Conservation (phyloP, 768 basidiomycete species). For the Dacryopinax primogenitus region DNA sequence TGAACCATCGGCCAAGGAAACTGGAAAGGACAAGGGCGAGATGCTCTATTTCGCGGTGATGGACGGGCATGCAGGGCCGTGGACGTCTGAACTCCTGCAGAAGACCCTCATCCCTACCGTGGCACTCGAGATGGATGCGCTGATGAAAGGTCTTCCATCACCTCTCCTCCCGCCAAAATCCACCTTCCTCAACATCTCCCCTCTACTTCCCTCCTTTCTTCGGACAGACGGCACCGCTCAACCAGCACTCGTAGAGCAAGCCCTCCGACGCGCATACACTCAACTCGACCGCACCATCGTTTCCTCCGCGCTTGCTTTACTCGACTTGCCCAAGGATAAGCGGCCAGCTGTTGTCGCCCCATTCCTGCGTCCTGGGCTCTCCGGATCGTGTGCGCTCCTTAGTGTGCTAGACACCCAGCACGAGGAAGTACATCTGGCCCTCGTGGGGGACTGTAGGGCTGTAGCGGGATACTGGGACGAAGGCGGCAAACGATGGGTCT, state of each 20-base stretch:
- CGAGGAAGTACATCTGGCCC: slow-evolving; percentile 75
- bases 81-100: slow-evolving; percentile 74
- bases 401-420: slow-evolving; percentile 76
- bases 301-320: slow-evolving; percentile 59
- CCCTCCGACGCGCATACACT: slow-evolving; percentile 64
- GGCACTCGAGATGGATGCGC: slow-evolving; percentile 53
- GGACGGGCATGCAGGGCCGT: slow-evolving; percentile 78
- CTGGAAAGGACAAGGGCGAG: slow-evolving; percentile 8
- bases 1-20: slow-evolving; percentile 18
- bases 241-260: slow-evolving; percentile 38
- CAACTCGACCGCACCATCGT: slow-evolving; percentile 78
- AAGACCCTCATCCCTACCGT: slow-evolving; percentile 75
- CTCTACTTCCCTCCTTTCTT: neutral
- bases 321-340: slow-evolving; percentile 22
- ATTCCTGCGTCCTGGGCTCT: slow-evolving; percentile 66
- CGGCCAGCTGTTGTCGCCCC: neutral
- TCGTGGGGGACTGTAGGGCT: slow-evolving; percentile 86
- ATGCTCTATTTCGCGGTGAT: slow-evolving; percentile 75
- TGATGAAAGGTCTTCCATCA: slow-evolving; percentile 31
- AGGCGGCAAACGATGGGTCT: slow-evolving; percentile 67
- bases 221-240: slow-evolving; percentile 37
- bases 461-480: slow-evolving; percentile 88
- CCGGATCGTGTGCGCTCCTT: slow-evolving; percentile 83
- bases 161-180: slow-evolving; percentile 9
- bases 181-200: slow-evolving; percentile 12